Conservation (phyloP, 1,284 basidiomycete genomes). For the Cystobasidiaceae sp. region DNA sequence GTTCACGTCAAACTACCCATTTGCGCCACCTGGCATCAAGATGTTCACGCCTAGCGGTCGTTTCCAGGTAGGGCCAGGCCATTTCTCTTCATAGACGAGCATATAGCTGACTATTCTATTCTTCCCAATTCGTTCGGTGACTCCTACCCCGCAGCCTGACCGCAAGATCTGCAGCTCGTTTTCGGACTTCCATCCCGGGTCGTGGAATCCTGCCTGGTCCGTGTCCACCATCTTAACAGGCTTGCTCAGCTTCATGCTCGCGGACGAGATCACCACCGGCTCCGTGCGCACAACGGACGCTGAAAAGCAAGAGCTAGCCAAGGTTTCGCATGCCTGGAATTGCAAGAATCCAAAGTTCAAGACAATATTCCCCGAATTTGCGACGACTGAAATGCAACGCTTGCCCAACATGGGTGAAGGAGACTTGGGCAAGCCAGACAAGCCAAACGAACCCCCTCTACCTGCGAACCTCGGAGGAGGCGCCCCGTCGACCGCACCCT, state of each 20-base stretch:
- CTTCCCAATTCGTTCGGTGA: not conserved
- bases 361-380: constrained; percentile 41
- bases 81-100: not conserved
- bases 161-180: constrained; percentile 26
- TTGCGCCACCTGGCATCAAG: constrained; percentile 41
- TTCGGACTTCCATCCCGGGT: constrained; percentile 35
- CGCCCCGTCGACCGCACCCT: too few relatives aligned
- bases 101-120: not conserved
- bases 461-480: constrained; percentile 10
- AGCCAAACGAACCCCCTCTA: constrained; percentile 12
- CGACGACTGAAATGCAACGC: constrained; percentile 20
- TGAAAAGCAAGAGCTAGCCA: constrained; percentile 28
- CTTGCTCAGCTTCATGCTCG: constrained; percentile 41
- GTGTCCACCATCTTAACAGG: constrained; percentile 40
- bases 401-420: constrained; percentile 40
- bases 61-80: constrained; percentile 30
- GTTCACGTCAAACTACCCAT: constrained; percentile 42
- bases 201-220: constrained; percentile 41
- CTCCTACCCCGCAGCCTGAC: constrained; percentile 15
- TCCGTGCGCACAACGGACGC: constrained; percentile 22
- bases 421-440: constrained; percentile 30
- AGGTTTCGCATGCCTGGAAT: constrained; percentile 31
- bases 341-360: constrained; percentile 39
- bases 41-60: constrained; percentile 42
- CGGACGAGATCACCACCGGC: constrained; percentile 43